Evolutionary conservation across 495 filamentous ascomycete genomes (phyloP), one percentile per base, ranked within the genome.

Genomic region (Penicillium silybi): DNA sequence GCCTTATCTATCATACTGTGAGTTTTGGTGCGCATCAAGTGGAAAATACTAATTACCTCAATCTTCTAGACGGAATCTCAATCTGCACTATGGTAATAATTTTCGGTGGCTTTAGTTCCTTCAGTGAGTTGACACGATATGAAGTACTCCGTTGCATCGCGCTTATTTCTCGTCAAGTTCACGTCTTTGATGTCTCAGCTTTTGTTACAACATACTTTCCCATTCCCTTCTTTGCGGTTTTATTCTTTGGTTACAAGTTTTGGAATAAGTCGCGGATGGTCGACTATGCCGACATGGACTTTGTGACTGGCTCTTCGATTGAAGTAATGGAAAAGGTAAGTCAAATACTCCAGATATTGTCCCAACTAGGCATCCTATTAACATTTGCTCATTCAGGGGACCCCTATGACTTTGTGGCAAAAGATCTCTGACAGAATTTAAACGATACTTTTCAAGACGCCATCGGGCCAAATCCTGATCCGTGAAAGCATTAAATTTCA

Each of bases 101-200:
- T 10, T 62, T 62, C 25, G 59, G 59, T 40, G 59, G 59, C 19
- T 62, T 62, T 27, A 50, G 59, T 42, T 40, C 59, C n/a, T 62
- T 62, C 44, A 62, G 55, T 62, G 42, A 56, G 59, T 41, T n/a
- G n/a, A n/a, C n/a, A n/a, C n/a, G n/a, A n/a, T n/a, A n/a, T n/a
- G n/a, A n/a, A n/a, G n/a, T n/a, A n/a, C n/a, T n/a, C n/a, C n/a
- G n/a, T n/a, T n/a, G n/a, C n/a, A n/a, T n/a, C n/a, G n/a, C n/a
- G n/a, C n/a, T n/a, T n/a, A n/a, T n/a, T n/a, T n/a, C n/a, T n/a
- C n/a, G n/a, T 39, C 3, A 20, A 61, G 58, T 61, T 17, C 54
- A 58, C 46, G 39, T 37, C 2, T 61, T 61, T 26, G 18, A 58
- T 26, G 48, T 42, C 6, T 58, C 58, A 1, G 44, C 58, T 9